These are phyloP conservation scores for Herpotrichia juniperi DNA, from an alignment of 2,329 filamentous ascomycete species.

Conservation along the genomic window DNA sequence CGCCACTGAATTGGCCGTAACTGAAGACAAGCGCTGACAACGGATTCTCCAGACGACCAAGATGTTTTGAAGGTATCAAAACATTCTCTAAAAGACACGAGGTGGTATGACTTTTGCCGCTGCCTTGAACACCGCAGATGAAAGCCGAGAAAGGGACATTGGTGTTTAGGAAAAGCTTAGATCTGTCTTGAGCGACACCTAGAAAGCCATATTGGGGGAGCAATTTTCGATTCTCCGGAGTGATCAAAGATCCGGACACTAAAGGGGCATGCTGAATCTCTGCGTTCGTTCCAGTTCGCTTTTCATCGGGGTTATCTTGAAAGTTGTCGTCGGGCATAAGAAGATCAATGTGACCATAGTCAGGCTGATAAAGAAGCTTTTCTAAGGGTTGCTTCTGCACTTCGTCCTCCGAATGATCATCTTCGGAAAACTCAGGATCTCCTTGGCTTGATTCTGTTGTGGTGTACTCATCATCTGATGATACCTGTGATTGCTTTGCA, in stretches of 20 bases:
- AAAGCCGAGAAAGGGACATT: slow-evolving; percentile 64
- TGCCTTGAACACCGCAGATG: slow-evolving; percentile 68
- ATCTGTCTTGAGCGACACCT: slow-evolving; percentile 16
- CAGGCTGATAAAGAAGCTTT: not conserved
- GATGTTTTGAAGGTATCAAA: slow-evolving; percentile 50
- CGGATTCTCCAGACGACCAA: slow-evolving; percentile 56
- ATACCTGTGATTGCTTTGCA: not conserved
- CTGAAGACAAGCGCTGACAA: slow-evolving; percentile 66
- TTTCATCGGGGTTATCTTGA: not conserved
- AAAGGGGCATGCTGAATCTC: slow-evolving; percentile 17
- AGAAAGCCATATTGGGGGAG: slow-evolving; percentile 23
- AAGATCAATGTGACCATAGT: slow-evolving; percentile 1
- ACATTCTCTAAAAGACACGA: slow-evolving; percentile 55
- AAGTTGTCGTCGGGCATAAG: not conserved
- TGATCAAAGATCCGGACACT: slow-evolving; percentile 8
- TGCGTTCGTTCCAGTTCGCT: not conserved
- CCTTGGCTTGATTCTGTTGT: not conserved
- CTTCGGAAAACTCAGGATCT: not conserved
- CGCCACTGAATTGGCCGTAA: slow-evolving; percentile 55
- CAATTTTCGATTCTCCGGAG: not conserved
- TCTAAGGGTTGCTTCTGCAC: not conserved
- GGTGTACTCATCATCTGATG: not conserved
- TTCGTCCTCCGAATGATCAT: not conserved
- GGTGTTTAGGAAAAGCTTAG: slow-evolving; percentile 56
- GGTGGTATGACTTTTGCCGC: slow-evolving; percentile 66